These are phyloP conservation scores for Nidularia pulvinata DNA, from an alignment of 768 basidiomycete genomes.

Conservation along the genomic window DNA sequence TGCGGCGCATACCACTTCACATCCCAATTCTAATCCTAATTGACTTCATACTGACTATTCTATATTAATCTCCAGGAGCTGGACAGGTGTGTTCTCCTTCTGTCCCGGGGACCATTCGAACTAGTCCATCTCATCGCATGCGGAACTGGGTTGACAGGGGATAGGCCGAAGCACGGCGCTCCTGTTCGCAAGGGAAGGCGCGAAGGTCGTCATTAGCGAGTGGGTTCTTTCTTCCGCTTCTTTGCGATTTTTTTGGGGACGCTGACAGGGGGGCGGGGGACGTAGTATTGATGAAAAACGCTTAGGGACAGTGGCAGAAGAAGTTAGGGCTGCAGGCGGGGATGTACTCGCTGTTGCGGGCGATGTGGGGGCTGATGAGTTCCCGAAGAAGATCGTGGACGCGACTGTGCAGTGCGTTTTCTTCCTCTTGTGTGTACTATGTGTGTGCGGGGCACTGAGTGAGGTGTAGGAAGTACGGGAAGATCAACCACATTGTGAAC, in stretches of 20 bases:
- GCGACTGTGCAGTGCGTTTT: constrained; percentile 71
- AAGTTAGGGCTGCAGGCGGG: constrained; percentile 75
- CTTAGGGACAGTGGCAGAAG: constrained; percentile 62
- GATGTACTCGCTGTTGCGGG: constrained; percentile 75
- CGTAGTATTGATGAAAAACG: constrained; percentile 72
- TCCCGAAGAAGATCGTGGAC: constrained; percentile 76
- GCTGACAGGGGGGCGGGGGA: not conserved
- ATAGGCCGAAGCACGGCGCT: constrained; percentile 78
- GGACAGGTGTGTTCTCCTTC: constrained; percentile 54
- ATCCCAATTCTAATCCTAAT: not conserved
- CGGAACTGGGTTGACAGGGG: constrained; percentile 41
- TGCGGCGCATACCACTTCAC: not conserved
- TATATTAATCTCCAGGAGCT: constrained; percentile 44
- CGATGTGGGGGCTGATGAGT: constrained; percentile 83
- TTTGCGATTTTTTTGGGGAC: not conserved
- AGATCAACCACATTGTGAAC: constrained; percentile 87
- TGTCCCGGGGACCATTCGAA: not conserved
- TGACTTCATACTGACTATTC: not conserved
- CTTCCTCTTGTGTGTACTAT: not conserved
- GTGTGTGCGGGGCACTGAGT: not conserved
- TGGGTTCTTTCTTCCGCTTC: constrained; percentile 24
- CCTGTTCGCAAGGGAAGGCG: constrained; percentile 82
- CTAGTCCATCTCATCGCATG: constrained; percentile 2
- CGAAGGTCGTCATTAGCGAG: constrained; percentile 87
- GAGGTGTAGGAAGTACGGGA: constrained; percentile 65